Evolutionary conservation across 305 asterid species (phyloP).

Genomic region (Ajuga reptans): DNA sequence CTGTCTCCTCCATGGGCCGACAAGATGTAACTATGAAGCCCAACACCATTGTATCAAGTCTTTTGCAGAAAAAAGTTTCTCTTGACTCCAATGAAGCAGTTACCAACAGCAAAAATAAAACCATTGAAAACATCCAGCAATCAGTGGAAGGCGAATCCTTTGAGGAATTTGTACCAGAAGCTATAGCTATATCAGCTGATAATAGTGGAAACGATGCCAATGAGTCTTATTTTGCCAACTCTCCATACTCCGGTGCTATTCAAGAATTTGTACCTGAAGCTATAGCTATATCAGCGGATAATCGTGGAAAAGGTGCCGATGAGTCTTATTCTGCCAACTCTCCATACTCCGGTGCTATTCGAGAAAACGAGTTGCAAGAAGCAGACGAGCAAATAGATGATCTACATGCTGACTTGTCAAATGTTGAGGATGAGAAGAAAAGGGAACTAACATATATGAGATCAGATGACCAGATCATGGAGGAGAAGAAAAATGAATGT

Average conservation of each 20-base stretch:
- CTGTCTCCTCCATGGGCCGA: conserved; percentile 36
- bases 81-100: conserved; percentile 10
- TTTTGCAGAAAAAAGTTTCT: conserved; percentile 24
- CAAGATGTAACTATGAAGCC: conserved; percentile 28
- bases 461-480: conserved; percentile 26
- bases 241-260: conserved; percentile 10
- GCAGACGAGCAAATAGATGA: conserved; percentile 19
- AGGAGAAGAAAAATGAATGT: conserved; percentile 25
- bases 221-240: background rate
- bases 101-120: conserved; percentile 18
- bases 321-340: background rate
- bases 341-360: conserved; percentile 15
- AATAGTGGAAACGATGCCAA: conserved; percentile 10
- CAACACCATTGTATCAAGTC: conserved; percentile 16
- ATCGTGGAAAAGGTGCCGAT: conserved; percentile 10
- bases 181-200: conserved; percentile 22
- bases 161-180: conserved; percentile 23
- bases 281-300: conserved; percentile 22
- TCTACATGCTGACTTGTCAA: conserved; percentile 17
- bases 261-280: conserved; percentile 27
- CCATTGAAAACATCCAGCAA: conserved; percentile 19
- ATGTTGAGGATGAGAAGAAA: conserved; percentile 18
- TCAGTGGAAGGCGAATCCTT: conserved; percentile 19
- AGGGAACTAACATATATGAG: conserved; percentile 13
- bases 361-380: conserved; percentile 23